Base-by-base conservation (phyloP, 495 filamentous ascomycete genomes). In the Pseudotulostoma volvatum region DNA sequence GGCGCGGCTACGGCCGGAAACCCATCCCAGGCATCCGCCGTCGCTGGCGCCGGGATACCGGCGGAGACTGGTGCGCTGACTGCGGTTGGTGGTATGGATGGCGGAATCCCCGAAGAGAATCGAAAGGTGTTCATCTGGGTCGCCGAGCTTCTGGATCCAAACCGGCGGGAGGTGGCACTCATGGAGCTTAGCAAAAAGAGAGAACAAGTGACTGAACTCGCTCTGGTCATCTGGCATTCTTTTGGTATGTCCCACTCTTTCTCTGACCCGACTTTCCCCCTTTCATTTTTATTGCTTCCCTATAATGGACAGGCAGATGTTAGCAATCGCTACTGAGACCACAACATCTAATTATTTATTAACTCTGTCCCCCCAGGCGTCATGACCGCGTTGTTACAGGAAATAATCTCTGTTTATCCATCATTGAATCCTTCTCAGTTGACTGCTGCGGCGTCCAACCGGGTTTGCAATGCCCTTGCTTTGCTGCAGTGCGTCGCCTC, bases 401-500 rank as follows among this genome's bases (percentile, higher is more conserved):
- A 99, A 63, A 99, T 99, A 47, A 99, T 96, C 51, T 94, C 88
- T 8, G 90, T 99, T 18, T 99, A 99, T 49, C 92, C 84, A 9
- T 70, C 96, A 5, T 73, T 99, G 51, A 96, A 93, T 59, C 90
- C 92, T 3, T 94, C 86, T 8, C 87, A 94, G 61, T 71, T 99
- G 41, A 99, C 92, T 5, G 90, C 90, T 18, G 86, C 92, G 11
- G 88, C 92, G 3, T 93, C 84, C 2, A 99, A 99, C 63, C 70
- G 90, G 33, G 92, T 99, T 43, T 97, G 90, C 66, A 99, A 99
- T 57, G 90, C 90, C 33, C 73, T 99, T 39, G 90, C 90, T 17
- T 76, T 99, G 36, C 71, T 99, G 19, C 90, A 99, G 57, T 99
- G 90, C 55, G 92, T 99, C 39, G 90, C 90, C 16, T 94, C 86